Conservation (phyloP, 495 filamentous ascomycete species). For the Penicillium waksmanii region DNA sequence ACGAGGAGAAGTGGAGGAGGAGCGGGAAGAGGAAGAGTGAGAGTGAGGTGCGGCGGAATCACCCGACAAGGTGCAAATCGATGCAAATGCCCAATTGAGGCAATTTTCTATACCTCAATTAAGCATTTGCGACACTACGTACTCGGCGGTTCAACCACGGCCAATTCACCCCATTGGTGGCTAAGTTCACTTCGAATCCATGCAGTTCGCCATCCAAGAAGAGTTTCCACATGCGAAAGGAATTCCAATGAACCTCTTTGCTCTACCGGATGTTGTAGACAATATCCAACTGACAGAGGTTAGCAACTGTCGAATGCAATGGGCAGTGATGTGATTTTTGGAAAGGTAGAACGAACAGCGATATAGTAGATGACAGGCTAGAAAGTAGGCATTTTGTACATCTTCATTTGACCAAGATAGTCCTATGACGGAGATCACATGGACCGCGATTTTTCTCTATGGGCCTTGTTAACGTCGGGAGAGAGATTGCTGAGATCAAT, state of each 20-base stretch:
- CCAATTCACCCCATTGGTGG: constrained; percentile 37
- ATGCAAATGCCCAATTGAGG: too few species aligned
- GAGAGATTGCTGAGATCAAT: neutral
- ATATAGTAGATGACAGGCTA: constrained; percentile 43
- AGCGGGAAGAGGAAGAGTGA: neutral
- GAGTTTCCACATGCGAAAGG: constrained; percentile 32
- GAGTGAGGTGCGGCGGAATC: neutral
- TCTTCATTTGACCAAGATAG: constrained; percentile 44
- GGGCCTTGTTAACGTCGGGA: neutral
- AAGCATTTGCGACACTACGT: too few species aligned
- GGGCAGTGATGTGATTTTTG: neutral
- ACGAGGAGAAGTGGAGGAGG: neutral
- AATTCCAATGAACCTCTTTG: constrained; percentile 39
- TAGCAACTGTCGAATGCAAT: constrained; percentile 1
- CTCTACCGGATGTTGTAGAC: constrained; percentile 34
- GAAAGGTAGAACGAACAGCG: constrained; percentile 32
- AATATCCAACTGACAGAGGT: constrained; percentile 36
- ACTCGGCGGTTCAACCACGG: constrained; percentile 2
- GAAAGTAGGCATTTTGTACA: constrained; percentile 45
- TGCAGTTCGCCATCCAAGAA: constrained; percentile 40
- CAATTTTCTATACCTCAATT: too few species aligned
- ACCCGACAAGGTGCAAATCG: neutral
- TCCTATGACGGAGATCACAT: constrained; percentile 39
- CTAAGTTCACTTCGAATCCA: constrained; percentile 37
- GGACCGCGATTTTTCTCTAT: constrained; percentile 36